Evolutionary conservation across 2,329 filamentous ascomycete species (phyloP), one percentile per base, ranked within the genome.

Genomic region (Epichloe festucae): DNA sequence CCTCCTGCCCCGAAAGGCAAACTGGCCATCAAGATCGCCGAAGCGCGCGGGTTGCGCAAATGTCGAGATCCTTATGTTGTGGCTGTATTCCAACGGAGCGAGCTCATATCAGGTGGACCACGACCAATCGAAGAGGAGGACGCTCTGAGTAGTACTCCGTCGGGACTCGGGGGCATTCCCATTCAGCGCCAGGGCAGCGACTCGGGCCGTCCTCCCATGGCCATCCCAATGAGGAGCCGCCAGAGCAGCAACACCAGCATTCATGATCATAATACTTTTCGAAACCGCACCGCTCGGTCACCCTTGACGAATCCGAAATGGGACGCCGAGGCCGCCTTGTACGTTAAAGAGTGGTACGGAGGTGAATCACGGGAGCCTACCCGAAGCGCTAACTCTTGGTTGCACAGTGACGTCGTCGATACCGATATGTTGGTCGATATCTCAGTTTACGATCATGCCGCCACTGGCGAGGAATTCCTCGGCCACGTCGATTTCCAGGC

Each of bases 241-340:
- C 93, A 97, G 66, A 97, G 91, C 70, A 97, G 91, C 71, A 90
- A 91, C 70, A 95, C 90, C 52, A 95, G 91, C 62, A 74, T 85
- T 57, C 77, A 79, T 38, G 87, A 95, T 36, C 76, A 76, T 58
- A 75, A 70, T 57, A 74, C 74, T 2, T 77, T 79, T 60, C 73
- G 76, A 39, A 82, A 82, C 58, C 79, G 81, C 50, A 75, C 79
- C 51, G 74, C 65, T 4, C 71, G 74, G 53, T 51, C 58, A 11
- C 78, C 77, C 3, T 77, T 90, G 54, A 91, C 89, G 7, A 87
- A 87, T 65, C 91, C 93, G 0, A 88, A 88, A 61, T 98, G 93
- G 93, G 89, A 95, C 67, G 91, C 95, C 50, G 89, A 95, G 64
- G 90, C 91, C 39, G 79, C 88, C 48, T 98, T 98, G 90, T 96